A percentile compares a stretch with the other conserved stretches of the same genome.
phyloP scores from a whole-genome alignment of 139 green algal species.

The Astrephomene gubernaculifera region DNA sequence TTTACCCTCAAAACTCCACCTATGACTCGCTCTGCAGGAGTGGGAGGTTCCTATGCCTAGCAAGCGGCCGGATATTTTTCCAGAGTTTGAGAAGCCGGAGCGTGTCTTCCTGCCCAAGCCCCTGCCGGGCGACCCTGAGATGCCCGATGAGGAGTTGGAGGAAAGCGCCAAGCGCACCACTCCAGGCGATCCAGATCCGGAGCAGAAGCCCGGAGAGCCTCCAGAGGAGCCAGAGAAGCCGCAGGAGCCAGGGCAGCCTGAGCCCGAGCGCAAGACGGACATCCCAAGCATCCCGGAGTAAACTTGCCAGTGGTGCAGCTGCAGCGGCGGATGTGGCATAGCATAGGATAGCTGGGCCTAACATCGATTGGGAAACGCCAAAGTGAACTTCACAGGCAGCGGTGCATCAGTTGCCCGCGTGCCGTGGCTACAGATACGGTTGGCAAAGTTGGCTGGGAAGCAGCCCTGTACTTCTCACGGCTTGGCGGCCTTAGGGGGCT shows the following conservation, averaged over 20 bases:
- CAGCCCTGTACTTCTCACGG: too few species aligned
- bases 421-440: too few species aligned
- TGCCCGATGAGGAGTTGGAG: slow-evolving; percentile 92
- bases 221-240: slow-evolving; percentile 71
- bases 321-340: too few species aligned
- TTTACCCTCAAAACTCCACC: neutral
- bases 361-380: too few species aligned
- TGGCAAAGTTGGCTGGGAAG: too few species aligned
- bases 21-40: slow-evolving; percentile 70
- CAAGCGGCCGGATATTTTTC: slow-evolving; percentile 90
- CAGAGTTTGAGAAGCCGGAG: slow-evolving; percentile 95
- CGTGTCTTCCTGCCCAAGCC: slow-evolving; percentile 78
- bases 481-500: too few species aligned
- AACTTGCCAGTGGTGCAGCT: too few species aligned
- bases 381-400: too few species aligned
- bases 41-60: slow-evolving; percentile 93
- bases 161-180: slow-evolving; percentile 80
- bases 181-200: slow-evolving; percentile 67
- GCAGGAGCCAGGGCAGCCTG: slow-evolving; percentile 57
- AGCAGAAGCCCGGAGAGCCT: slow-evolving; percentile 82
- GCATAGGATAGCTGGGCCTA: too few species aligned
- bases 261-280: slow-evolving; percentile 59
- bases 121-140: slow-evolving; percentile 89
- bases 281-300: slow-evolving; percentile 61
- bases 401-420: too few species aligned